A percentile compares a stretch with the other conserved stretches of the same genome.
These are phyloP conservation scores for Melampsora larici-populina DNA, from an alignment of 1,284 basidiomycete species.

Conservation along the genomic window DNA sequence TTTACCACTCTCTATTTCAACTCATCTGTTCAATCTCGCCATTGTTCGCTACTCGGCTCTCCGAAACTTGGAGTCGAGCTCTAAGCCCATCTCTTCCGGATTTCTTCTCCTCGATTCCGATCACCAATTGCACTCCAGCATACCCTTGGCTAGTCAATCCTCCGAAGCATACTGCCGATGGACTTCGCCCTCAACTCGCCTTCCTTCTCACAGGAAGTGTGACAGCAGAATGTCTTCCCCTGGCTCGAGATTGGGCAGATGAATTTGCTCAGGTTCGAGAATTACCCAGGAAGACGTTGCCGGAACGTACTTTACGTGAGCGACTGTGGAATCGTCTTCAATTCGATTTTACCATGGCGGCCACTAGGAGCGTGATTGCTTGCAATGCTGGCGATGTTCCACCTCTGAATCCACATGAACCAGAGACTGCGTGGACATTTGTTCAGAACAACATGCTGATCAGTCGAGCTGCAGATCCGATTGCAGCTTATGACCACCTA, in stretches of 20 bases:
- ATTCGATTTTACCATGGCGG: slow-evolving; percentile 60
- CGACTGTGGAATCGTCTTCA: slow-evolving; percentile 60
- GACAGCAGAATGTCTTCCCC: slow-evolving; percentile 58
- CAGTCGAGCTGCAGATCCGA: slow-evolving; percentile 61
- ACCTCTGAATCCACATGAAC: slow-evolving; percentile 62
- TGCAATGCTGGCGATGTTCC: slow-evolving; percentile 59
- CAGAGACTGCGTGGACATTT: slow-evolving; percentile 59
- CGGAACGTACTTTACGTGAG: slow-evolving; percentile 60
- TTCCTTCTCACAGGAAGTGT: slow-evolving; percentile 60
- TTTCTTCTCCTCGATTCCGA: slow-evolving; percentile 56
- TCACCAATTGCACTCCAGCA: slow-evolving; percentile 59
- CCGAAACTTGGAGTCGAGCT: slow-evolving; percentile 36
- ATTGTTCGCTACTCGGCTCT: slow-evolving; percentile 20
- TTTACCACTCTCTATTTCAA: slow-evolving; percentile 26
- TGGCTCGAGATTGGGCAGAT: slow-evolving; percentile 63
- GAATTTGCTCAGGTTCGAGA: slow-evolving; percentile 61
- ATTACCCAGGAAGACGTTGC: slow-evolving; percentile 57
- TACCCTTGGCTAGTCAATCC: slow-evolving; percentile 59
- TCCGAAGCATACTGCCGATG: slow-evolving; percentile 56
- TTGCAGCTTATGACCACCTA: slow-evolving; percentile 59
- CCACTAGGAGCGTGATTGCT: slow-evolving; percentile 58
- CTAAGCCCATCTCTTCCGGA: slow-evolving; percentile 46
- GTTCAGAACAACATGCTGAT: slow-evolving; percentile 62
- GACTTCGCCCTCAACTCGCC: slow-evolving; percentile 60
- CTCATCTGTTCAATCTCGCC: slow-evolving; percentile 38